Base-by-base conservation (phyloP, 805 yeast genomes). In the Ogataea nakhonphanomensis region DNA sequence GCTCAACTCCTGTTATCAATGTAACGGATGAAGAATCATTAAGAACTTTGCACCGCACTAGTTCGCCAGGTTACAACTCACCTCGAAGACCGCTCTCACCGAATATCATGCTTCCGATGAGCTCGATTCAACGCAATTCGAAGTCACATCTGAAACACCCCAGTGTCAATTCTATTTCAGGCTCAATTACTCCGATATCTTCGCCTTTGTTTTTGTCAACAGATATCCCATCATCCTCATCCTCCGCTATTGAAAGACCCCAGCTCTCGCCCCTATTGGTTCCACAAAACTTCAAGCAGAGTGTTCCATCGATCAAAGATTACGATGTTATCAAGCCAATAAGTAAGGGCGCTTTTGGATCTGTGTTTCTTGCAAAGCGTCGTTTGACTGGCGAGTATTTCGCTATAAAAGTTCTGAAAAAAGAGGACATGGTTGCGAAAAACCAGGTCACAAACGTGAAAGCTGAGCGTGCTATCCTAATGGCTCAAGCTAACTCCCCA, bases 341-440 rank as follows among this genome's bases (percentile, higher is more conserved):
- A 37, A 87, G 96, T 55, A 86, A 88, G 56, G 99, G 99, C 30
- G 99, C 99, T 0, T 93, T 90, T 70, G 99, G 99, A 0, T 84
- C 95, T 26, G 99, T 93, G 2, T 93, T 81, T 61, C 69, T 93
- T 7, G 90, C 96, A 0, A 79, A 81, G 49, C 75, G 93, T 54
- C 82, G 79, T 53, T 62, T 84, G 9, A 91, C 97, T 0, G 96
- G 97, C 4, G 99, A 95, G 48, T 85, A 89, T 61, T 91, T 86
- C 52, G 99, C 99, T 0, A 89, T 93, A 47, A 93, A 93, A 60
- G 93, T 88, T 10, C 66, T 93, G 46, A 86, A 81, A 53, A 93
- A 93, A 62, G 76, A 95, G 3, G 98, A 93, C 62, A 93, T 93
- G 98, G 81, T 93, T 45, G 91, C 96, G 2, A 93, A 91, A 65